Conservation (phyloP, 2,329 filamentous ascomycete genomes). For the Colletotrichum sp. region DNA sequence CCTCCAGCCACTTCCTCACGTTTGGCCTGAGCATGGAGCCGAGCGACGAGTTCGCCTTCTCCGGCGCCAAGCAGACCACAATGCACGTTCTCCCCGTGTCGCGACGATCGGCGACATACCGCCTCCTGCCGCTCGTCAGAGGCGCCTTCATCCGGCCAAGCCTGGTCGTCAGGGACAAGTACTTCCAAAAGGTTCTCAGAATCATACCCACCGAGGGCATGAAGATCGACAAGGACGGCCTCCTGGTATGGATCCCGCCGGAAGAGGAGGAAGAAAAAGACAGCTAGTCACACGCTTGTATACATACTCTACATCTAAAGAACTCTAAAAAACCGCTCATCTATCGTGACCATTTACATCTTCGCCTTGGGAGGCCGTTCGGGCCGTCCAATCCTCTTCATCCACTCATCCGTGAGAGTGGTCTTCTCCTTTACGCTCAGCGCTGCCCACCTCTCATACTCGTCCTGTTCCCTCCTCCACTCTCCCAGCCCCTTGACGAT, state of each 20-base stretch:
- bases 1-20: constrained; percentile 91
- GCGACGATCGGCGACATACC: constrained; percentile 74
- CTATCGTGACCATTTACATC: constrained; percentile 7
- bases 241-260: constrained; percentile 66
- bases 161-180: constrained; percentile 82
- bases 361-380: constrained; percentile 22
- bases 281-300: not conserved
- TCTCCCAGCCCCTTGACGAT: constrained; percentile 58
- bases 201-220: constrained; percentile 80
- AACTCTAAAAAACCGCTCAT: not conserved
- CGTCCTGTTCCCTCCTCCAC: constrained; percentile 62
- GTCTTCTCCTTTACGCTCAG: constrained; percentile 58
- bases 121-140: constrained; percentile 69
- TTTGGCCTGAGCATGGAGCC: constrained; percentile 94
- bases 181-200: constrained; percentile 89
- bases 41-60: constrained; percentile 91
- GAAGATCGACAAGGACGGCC: constrained; percentile 67
- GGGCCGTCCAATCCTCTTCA: constrained; percentile 52
- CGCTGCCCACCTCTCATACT: constrained; percentile 60
- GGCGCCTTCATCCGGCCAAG: constrained; percentile 75
- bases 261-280: constrained; percentile 33
- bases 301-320: constrained; percentile 16
- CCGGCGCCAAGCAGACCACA: constrained; percentile 80
- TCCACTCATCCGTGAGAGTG: constrained; percentile 59
- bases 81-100: constrained; percentile 85